Conservation (phyloP, 306 rosid species). For the Gastrolobium villosum region DNA sequence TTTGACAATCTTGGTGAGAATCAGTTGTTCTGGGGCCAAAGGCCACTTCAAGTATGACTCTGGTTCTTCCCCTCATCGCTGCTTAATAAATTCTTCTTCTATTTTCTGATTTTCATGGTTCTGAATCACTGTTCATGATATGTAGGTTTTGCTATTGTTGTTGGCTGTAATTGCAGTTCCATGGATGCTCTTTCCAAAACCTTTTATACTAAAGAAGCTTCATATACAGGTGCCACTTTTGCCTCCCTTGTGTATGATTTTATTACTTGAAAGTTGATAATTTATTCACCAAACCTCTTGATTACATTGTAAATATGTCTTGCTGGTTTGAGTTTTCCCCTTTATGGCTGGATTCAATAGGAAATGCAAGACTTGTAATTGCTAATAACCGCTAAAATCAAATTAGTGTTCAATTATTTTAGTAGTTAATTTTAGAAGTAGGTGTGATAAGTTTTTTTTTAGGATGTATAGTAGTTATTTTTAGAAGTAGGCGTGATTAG, state of each 20-base stretch:
- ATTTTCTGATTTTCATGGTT: conserved; percentile 6
- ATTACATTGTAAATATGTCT: conserved; percentile 23
- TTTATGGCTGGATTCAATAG: not conserved
- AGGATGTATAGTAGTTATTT: too few relatives aligned
- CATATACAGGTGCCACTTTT: conserved; percentile 70
- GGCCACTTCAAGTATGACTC: conserved; percentile 79
- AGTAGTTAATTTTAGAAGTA: too few relatives aligned
- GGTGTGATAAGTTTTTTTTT: too few relatives aligned
- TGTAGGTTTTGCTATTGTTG: conserved; percentile 82
- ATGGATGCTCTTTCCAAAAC: conserved; percentile 97
- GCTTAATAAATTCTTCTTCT: conserved; percentile 3
- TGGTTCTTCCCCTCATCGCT: conserved; percentile 42
- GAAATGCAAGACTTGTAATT: too few relatives aligned
- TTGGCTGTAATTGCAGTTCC: conserved; percentile 90
- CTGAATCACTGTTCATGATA: conserved; percentile 44
- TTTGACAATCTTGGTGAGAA: conserved; percentile 86
- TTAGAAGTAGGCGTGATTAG: too few relatives aligned
- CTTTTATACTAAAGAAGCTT: conserved; percentile 83
- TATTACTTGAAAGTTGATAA: conserved; percentile 30
- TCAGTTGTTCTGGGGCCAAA: conserved; percentile 93
- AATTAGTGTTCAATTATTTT: too few relatives aligned
- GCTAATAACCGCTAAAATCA: too few relatives aligned
- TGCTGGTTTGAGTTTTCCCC: conserved; percentile 21
- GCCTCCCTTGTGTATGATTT: conserved; percentile 36
- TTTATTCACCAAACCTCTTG: conserved; percentile 7